phyloP scores from a whole-genome alignment of 495 filamentous ascomycete genomes.

The Xanthoparmelia taractica region DNA sequence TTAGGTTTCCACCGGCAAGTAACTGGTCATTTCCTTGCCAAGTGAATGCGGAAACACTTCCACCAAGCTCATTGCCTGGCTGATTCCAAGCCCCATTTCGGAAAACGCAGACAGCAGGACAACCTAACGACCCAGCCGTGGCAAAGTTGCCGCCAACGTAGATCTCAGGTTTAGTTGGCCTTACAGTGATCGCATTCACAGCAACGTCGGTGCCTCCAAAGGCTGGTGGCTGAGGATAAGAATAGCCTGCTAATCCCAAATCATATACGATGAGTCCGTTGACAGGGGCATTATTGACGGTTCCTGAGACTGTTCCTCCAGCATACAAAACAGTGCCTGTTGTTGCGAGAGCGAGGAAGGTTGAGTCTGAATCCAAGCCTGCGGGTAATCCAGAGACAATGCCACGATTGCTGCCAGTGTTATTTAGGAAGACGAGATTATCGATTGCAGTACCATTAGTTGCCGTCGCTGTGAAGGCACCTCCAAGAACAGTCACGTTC shows the following conservation, averaged over 20 bases:
- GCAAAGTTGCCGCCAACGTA: slow-evolving; percentile 82
- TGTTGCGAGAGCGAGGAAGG: slow-evolving; percentile 62
- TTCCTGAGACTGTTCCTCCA: slow-evolving; percentile 71
- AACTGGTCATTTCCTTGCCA: slow-evolving; percentile 67
- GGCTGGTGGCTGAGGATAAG: slow-evolving; percentile 57
- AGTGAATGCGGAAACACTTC: slow-evolving; percentile 58
- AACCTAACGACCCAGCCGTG: slow-evolving; percentile 73
- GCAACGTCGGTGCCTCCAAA: slow-evolving; percentile 59
- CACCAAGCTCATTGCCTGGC: slow-evolving; percentile 60
- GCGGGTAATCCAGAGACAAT: slow-evolving; percentile 61
- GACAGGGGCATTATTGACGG: slow-evolving; percentile 50
- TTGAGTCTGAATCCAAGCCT: slow-evolving; percentile 62
- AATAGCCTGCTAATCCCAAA: slow-evolving; percentile 52
- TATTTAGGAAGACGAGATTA: slow-evolving; percentile 71
- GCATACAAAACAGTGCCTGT: slow-evolving; percentile 66
- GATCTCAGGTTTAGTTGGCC: slow-evolving; percentile 59
- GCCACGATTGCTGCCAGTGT: slow-evolving; percentile 41
- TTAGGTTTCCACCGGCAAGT: slow-evolving; percentile 70
- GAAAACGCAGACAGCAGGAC: slow-evolving; percentile 73
- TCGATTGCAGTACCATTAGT: slow-evolving; percentile 62
- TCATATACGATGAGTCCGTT: slow-evolving; percentile 77
- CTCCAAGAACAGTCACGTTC: slow-evolving; percentile 83
- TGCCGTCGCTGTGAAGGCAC: slow-evolving; percentile 69
- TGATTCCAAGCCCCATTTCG: slow-evolving; percentile 68
- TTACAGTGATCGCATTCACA: slow-evolving; percentile 65